Percentiles rank a stretch among this genome's conserved stretches.
These are phyloP conservation scores for Prunus padus DNA, from an alignment of 306 rosid genomes.

Conservation along the genomic window DNA sequence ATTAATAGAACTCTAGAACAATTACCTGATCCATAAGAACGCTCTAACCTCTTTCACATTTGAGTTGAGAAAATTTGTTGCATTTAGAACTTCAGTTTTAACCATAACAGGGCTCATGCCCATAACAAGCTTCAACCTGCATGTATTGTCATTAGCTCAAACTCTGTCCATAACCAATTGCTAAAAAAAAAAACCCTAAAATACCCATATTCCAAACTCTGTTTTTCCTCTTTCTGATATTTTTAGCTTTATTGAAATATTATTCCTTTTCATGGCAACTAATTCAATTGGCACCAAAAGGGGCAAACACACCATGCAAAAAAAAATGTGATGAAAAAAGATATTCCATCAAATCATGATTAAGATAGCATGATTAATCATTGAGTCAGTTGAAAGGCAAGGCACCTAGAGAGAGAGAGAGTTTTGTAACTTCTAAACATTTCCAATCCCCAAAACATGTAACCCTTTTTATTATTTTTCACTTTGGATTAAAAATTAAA, in stretches of 20 bases:
- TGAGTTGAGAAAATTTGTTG: not conserved
- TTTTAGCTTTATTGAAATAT: too few relatives aligned
- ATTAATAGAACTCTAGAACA: too few relatives aligned
- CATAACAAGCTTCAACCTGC: not conserved
- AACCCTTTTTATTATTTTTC: not conserved
- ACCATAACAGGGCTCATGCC: not conserved
- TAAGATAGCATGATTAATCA: constrained; percentile 20
- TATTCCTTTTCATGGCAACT: not conserved
- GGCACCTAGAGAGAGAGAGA: not conserved
- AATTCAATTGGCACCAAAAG: not conserved
- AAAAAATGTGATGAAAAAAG: not conserved
- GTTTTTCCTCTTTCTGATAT: too few relatives aligned
- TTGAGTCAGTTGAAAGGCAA: constrained; percentile 16
- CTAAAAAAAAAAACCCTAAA: not conserved
- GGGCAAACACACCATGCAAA: constrained; percentile 1
- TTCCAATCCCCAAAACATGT: not conserved
- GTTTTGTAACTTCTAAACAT: constrained; percentile 3
- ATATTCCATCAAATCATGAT: constrained; percentile 11
- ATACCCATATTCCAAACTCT: not conserved
- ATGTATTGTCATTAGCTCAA: not conserved
- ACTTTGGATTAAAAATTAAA: not conserved
- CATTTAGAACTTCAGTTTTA: not conserved
- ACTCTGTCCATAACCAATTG: not conserved
- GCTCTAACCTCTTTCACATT: not conserved
- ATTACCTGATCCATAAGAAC: not conserved